Percentiles rank a stretch among this genome's conserved stretches.
These are phyloP conservation scores for Lepidium aucheri DNA, from an alignment of 345 rosid genomes.

Conservation along the genomic window DNA sequence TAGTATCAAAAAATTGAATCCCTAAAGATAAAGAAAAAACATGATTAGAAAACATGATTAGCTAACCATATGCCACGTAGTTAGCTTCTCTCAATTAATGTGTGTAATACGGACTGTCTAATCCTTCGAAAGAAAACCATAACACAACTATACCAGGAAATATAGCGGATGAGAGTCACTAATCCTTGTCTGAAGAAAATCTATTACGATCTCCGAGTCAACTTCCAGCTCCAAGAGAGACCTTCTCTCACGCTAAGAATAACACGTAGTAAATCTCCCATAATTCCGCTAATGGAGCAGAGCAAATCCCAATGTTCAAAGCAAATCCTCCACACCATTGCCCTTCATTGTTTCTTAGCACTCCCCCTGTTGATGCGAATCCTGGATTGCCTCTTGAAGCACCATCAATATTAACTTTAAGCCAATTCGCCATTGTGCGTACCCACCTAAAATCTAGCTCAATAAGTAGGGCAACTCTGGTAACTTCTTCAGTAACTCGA, in stretches of 20 bases:
- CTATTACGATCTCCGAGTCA: neutral
- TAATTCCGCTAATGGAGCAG: neutral
- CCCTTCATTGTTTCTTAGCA: neutral
- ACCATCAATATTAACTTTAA: neutral
- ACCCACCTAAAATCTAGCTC: too few species aligned
- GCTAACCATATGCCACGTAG: too few species aligned
- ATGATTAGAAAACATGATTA: too few species aligned
- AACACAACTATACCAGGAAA: accelerated
- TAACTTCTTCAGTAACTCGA: too few species aligned
- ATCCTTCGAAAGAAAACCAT: too few species aligned
- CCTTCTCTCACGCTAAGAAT: neutral
- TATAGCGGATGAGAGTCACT: neutral
- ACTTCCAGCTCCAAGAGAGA: neutral
- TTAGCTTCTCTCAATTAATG: too few species aligned
- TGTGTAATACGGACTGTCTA: too few species aligned
- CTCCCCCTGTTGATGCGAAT: neutral
- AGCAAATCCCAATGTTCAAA: neutral
- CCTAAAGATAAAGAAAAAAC: too few species aligned
- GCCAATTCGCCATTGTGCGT: neutral
- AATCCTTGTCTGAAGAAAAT: neutral
- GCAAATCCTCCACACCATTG: neutral
- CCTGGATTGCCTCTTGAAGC: neutral
- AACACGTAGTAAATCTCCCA: neutral
- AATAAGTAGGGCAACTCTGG: too few species aligned
- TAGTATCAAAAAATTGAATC: too few species aligned